These are phyloP conservation scores for Colletotrichum incanum DNA, from an alignment of 2,329 filamentous ascomycete species.

Conservation along the genomic window DNA sequence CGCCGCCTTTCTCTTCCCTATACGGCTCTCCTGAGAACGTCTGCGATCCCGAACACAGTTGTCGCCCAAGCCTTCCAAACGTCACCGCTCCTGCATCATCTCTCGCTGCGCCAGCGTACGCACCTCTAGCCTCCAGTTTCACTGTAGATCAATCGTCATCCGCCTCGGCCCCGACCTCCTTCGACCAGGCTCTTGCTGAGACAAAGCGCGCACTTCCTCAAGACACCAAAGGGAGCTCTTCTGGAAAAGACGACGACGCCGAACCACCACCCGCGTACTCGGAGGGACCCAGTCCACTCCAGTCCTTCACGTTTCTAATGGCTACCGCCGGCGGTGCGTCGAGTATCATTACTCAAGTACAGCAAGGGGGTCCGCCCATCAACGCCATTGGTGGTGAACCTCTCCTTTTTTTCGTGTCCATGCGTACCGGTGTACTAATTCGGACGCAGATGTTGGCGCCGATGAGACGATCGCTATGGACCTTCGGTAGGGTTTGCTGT, in stretches of 20 bases:
- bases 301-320: conserved; percentile 97
- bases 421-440: conserved; percentile 30
- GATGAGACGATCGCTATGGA: conserved; percentile 98
- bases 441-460: conserved; percentile 77
- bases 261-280: conserved; percentile 97
- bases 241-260: conserved; percentile 84
- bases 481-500: conserved; percentile 77
- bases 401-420: neutral
- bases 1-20: conserved; percentile 75
- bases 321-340: conserved; percentile 95
- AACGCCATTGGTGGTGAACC: conserved; percentile 88
- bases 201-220: conserved; percentile 88
- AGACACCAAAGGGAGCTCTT: conserved; percentile 84
- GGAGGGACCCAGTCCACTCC: conserved; percentile 92
- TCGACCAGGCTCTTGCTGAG: conserved; percentile 74
- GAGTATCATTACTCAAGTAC: conserved; percentile 99
- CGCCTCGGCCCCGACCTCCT: conserved; percentile 52
- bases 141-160: conserved; percentile 53
- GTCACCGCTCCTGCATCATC: conserved; percentile 20
- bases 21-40: conserved; percentile 61
- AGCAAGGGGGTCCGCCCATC: conserved; percentile 91
- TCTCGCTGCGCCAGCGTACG: conserved; percentile 70
- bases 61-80: conserved; percentile 45
- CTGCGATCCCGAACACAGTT: conserved; percentile 53
- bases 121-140: conserved; percentile 58